Conservation (phyloP, 2,329 filamentous ascomycete species). For the Helotiales sp. region DNA sequence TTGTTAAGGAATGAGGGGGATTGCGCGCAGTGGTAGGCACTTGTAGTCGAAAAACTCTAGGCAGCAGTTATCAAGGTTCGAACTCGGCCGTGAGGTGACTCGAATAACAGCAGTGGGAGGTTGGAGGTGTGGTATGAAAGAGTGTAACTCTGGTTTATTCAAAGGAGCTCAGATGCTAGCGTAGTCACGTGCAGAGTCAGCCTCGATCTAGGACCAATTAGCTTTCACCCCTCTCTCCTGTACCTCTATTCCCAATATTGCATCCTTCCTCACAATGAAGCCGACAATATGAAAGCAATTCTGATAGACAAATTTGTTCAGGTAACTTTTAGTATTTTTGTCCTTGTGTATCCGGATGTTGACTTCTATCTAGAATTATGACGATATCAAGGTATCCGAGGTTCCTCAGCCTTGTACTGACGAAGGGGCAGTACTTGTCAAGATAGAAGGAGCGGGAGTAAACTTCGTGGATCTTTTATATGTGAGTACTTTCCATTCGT, state of each 20-base stretch:
- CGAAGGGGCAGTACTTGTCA: slow-evolving; percentile 43
- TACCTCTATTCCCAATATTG: neutral
- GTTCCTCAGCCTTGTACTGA: slow-evolving; percentile 37
- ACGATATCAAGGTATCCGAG: slow-evolving; percentile 36
- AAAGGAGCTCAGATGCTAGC: neutral
- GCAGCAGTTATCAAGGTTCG: slow-evolving; percentile 1
- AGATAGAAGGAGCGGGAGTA: slow-evolving; percentile 54
- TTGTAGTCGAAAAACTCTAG: slow-evolving; percentile 14
- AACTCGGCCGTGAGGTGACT: neutral
- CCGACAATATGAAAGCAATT: slow-evolving; percentile 41
- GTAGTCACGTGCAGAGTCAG: neutral
- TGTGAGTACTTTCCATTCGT: too few relatives aligned
- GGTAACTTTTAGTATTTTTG: slow-evolving; percentile 19
- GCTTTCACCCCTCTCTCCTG: neutral
- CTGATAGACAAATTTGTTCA: slow-evolving; percentile 38
- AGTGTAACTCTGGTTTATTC: neutral
- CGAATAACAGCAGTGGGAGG: neutral
- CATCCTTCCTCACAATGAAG: neutral
- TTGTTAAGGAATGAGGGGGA: slow-evolving; percentile 1
- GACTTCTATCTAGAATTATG: slow-evolving; percentile 11
- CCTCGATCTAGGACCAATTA: too few relatives aligned
- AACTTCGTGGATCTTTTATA: slow-evolving; percentile 64
- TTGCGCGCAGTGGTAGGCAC: slow-evolving; percentile 5
- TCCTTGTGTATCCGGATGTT: neutral
- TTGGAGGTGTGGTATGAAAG: neutral